A percentile compares a stretch with the other conserved stretches of the same genome.
These are phyloP conservation scores for Fusarium sp. DNA, from an alignment of 2,329 filamentous ascomycete genomes.

Conservation along the genomic window DNA sequence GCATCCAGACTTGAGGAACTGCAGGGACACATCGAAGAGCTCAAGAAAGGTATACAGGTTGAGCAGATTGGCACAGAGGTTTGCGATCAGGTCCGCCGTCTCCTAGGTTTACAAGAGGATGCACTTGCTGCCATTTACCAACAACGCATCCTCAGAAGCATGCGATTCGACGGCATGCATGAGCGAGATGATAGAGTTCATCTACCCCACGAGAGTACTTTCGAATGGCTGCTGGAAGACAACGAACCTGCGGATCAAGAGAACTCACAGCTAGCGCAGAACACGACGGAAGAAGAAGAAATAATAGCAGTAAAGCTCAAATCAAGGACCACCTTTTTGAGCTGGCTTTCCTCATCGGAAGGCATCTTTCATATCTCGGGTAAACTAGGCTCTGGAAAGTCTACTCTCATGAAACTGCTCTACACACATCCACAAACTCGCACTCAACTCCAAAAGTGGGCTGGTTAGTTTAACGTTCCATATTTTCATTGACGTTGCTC, in stretches of 20 bases:
- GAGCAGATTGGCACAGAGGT: neutral
- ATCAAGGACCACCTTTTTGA: neutral
- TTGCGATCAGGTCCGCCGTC: neutral
- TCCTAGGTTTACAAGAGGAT: neutral
- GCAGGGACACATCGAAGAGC: neutral
- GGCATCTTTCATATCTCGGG: constrained; percentile 1
- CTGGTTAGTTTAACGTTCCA: neutral
- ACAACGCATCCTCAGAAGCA: neutral
- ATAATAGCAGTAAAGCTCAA: neutral
- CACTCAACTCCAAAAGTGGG: neutral
- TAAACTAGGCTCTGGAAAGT: constrained; percentile 1
- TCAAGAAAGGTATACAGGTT: neutral
- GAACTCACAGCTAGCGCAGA: no score
- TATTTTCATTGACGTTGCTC: fast-evolving
- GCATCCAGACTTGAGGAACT: neutral
- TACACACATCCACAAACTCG: neutral
- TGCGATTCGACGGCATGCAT: neutral
- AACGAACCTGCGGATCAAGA: neutral
- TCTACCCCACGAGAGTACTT: neutral
- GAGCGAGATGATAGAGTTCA: neutral
- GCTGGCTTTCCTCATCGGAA: neutral
- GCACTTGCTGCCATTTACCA: neutral
- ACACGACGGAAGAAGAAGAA: neutral
- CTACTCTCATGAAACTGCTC: constrained; percentile 5
- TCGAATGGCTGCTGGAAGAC: constrained; percentile 1